A percentile compares a stretch with the other conserved stretches of the same genome.
Conservation (phyloP, 2,329 filamentous ascomycete genomes). For the Fusarium sp. region DNA sequence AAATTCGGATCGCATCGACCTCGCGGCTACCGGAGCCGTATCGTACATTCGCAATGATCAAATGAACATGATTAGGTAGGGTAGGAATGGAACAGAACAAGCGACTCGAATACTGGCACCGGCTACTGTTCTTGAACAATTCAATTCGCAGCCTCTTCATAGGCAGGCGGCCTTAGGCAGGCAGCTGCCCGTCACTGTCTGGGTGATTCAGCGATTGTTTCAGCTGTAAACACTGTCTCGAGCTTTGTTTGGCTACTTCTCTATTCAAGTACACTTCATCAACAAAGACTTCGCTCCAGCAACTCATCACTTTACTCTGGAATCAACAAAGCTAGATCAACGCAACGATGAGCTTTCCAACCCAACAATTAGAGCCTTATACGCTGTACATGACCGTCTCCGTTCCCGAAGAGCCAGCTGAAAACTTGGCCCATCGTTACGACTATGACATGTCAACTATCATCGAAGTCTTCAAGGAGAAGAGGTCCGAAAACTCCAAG, state of each 20-base stretch:
- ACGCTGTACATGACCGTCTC: conserved; percentile 46
- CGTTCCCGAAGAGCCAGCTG: conserved; percentile 25
- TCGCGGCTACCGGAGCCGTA: not conserved
- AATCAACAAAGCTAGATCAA: not conserved
- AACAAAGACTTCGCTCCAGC: not conserved
- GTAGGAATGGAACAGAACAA: not conserved
- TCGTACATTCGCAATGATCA: not conserved
- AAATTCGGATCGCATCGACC: not conserved
- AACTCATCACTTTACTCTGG: not conserved
- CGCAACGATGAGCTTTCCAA: conserved; percentile 31
- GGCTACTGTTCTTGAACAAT: not conserved
- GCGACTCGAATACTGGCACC: not conserved
- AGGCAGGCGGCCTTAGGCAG: not conserved
- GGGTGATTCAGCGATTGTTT: not conserved
- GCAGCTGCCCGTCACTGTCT: conserved; percentile 8
- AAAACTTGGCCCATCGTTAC: conserved; percentile 17
- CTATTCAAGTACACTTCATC: not conserved
- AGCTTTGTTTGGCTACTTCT: not conserved
- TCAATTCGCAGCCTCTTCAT: not conserved
- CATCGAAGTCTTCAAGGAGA: conserved; percentile 12
- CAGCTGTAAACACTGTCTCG: not conserved
- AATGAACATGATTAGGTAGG: not conserved
- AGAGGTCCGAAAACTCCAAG: conserved; percentile 37
- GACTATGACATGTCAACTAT: conserved; percentile 21
- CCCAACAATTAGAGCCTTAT: conserved; percentile 36